These are phyloP conservation scores for Microbotryum silenes-acaulis DNA, from an alignment of 1,284 basidiomycete species.

Conservation along the genomic window DNA sequence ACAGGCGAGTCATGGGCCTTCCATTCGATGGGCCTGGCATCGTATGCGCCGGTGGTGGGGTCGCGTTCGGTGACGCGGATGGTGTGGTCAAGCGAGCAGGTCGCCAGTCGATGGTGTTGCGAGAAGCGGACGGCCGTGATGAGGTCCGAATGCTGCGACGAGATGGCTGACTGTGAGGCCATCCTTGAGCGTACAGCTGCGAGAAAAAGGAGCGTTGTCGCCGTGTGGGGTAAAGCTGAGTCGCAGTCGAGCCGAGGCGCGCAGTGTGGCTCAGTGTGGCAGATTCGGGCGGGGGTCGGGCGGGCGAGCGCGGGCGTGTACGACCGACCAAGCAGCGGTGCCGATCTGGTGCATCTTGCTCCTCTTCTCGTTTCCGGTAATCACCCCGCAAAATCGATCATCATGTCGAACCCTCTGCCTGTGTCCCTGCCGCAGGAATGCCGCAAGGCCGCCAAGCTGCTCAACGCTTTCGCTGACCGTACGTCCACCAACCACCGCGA, in stretches of 20 bases:
- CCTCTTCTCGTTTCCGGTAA: not conserved
- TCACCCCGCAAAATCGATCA: not conserved
- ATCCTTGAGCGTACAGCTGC: no score
- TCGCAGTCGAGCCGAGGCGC: no score
- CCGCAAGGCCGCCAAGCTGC: constrained; percentile 48
- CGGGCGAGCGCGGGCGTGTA: not conserved
- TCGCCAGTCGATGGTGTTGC: constrained; percentile 71
- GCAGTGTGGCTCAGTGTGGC: no score
- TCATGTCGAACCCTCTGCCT: constrained; percentile 37
- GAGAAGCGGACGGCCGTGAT: constrained; percentile 77
- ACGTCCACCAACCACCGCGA: not conserved
- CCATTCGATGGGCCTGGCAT: constrained; percentile 23
- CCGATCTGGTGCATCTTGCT: not conserved
- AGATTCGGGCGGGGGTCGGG: no score
- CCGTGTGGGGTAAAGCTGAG: no score
- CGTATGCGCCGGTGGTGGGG: constrained; percentile 13
- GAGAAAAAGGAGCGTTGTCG: no score
- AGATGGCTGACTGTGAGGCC: constrained; percentile 46
- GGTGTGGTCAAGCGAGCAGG: constrained; percentile 70
- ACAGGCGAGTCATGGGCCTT: constrained; percentile 84
- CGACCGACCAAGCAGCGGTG: not conserved
- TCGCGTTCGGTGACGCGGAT: constrained; percentile 36
- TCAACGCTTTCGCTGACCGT: constrained; percentile 20
- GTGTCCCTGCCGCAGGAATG: constrained; percentile 48
- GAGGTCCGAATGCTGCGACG: constrained; percentile 65